phyloP scores from a whole-genome alignment of 2,329 filamentous ascomycete species.

The Neodidymelliopsis sp. region DNA sequence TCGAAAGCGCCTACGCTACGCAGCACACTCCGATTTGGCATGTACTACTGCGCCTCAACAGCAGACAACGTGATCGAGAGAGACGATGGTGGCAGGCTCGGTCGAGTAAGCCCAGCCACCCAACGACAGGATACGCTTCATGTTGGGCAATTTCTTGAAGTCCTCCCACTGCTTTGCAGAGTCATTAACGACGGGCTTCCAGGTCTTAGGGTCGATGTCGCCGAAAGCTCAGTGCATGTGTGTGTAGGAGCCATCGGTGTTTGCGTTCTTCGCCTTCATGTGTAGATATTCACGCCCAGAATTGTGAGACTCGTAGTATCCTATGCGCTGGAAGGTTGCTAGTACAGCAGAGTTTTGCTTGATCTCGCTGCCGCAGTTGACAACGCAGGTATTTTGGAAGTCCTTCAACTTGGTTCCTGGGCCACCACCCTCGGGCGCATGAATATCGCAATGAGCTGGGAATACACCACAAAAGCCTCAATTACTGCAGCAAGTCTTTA shows the following conservation, averaged over 20 bases:
- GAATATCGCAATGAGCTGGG: slow-evolving; percentile 51
- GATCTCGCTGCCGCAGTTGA: slow-evolving; percentile 20
- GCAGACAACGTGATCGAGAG: too few species aligned
- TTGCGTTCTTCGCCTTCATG: slow-evolving; percentile 10
- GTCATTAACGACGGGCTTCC: slow-evolving; percentile 28
- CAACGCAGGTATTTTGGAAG: slow-evolving; percentile 19
- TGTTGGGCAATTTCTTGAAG: slow-evolving; percentile 38
- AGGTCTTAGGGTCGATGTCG: slow-evolving; percentile 12
- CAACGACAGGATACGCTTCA: slow-evolving; percentile 54
- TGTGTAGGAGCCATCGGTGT: slow-evolving; percentile 15
- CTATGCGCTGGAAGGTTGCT: slow-evolving; percentile 3
- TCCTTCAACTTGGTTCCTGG: not conserved
- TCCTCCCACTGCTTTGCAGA: slow-evolving; percentile 41
- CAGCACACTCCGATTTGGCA: too few species aligned
- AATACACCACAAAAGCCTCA: slow-evolving; percentile 38
- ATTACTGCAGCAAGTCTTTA: slow-evolving; percentile 29
- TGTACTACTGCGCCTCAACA: too few species aligned
- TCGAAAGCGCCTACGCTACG: too few species aligned
- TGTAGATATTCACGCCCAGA: slow-evolving; percentile 11
- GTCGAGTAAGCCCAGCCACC: slow-evolving; percentile 57
- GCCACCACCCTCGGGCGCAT: slow-evolving; percentile 3
- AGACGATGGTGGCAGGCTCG: slow-evolving; percentile 41
- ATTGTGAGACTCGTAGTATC: slow-evolving; percentile 23
- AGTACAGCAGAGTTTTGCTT: slow-evolving; percentile 12
- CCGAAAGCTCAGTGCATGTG: slow-evolving; percentile 19